Evolutionary conservation across 139 green algal species (phyloP), one percentile per base, ranked within the genome.

Genomic region (Chlorella sp.): DNA sequence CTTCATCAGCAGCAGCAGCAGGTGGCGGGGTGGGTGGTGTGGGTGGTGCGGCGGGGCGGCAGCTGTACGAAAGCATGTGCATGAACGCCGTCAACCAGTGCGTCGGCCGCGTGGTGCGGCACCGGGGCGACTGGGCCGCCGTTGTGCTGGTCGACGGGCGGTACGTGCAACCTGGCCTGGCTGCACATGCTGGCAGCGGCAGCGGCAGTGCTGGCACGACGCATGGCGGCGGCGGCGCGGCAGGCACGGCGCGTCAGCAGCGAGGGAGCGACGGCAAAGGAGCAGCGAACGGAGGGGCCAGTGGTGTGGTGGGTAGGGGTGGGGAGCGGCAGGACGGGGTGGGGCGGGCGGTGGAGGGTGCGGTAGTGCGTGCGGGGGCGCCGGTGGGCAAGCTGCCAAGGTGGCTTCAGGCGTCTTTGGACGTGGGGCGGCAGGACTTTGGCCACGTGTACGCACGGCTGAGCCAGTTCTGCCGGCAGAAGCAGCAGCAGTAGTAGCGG

Each of bases 41-140:
- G 30, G 35, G n/a, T 31, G 31, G 29, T 29, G 42, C 78, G 27
- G 73, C 73, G 2, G 85, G 91, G 0, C 82, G 83, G 26, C 77
- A 93, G 67, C 94, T 96, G 59, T 98, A 98, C 73, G 83, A 93
- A 49, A 89, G 93, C 63, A 75, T 95, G 62, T 92, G 87, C 78
- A 85, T 89, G 70, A 87, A 90, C 61, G 92, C 91, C 0, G 94
- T 99, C 20, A 99, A 99, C 79, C 95, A 99, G 87, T 93, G 87
- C 70, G 86, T 99, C 1, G 95, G 95, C 30, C 79, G 94, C 0
- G 94, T 91, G 51, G 95, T 95, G 35, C 79, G 90, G 4, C 90
- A 96, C 72, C 32, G 32, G 0, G n/a, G 71, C 10, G 95, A 99
- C 77, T 97, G 96, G 73, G 95, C 95, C 2, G 85, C 89, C 0